Percentiles rank a stretch among this genome's conserved stretches.
Evolutionary conservation across 768 basidiomycete species (phyloP).

Genomic region (Tulasnella sp.): DNA sequence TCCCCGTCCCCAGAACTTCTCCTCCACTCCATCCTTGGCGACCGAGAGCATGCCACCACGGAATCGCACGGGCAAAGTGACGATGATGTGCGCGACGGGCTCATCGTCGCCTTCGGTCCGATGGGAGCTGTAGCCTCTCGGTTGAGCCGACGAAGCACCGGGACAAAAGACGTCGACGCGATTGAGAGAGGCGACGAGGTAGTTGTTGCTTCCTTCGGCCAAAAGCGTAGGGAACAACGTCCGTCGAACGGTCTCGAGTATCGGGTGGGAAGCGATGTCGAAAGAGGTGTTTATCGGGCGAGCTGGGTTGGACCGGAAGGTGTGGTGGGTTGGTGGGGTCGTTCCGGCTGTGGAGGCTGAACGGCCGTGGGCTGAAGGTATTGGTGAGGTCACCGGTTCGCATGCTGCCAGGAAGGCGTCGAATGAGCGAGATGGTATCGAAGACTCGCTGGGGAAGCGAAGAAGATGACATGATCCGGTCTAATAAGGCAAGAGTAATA

Average conservation of each 20-base stretch:
- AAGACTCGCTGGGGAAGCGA: constrained; percentile 15
- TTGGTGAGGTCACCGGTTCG: constrained; percentile 11
- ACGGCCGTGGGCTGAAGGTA: background rate
- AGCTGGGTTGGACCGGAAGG: constrained; percentile 53
- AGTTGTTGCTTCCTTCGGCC: constrained; percentile 47
- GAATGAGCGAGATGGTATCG: constrained; percentile 14
- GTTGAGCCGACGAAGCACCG: constrained; percentile 34
- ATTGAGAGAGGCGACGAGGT: constrained; percentile 60
- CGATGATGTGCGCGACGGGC: constrained; percentile 60
- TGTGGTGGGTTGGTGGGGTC: constrained; percentile 56
- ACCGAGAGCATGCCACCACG: constrained; percentile 60
- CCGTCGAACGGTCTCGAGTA: constrained; percentile 66
- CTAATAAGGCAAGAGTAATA: background rate
- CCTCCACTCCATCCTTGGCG: constrained; percentile 45
- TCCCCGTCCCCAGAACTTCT: constrained; percentile 54
- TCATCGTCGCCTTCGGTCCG: constrained; percentile 42
- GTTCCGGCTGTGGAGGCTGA: constrained; percentile 13
- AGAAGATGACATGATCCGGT: constrained; percentile 18
- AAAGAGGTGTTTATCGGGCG: constrained; percentile 54
- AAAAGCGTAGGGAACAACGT: constrained; percentile 60
- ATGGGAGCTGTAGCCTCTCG: constrained; percentile 24
- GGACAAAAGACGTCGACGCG: constrained; percentile 58
- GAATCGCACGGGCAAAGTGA: constrained; percentile 68
- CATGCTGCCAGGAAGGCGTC: constrained; percentile 18
- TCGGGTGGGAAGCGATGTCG: constrained; percentile 73